Base-by-base conservation (phyloP, 108 stramenopile species). In the Skeletonema tropicum region DNA sequence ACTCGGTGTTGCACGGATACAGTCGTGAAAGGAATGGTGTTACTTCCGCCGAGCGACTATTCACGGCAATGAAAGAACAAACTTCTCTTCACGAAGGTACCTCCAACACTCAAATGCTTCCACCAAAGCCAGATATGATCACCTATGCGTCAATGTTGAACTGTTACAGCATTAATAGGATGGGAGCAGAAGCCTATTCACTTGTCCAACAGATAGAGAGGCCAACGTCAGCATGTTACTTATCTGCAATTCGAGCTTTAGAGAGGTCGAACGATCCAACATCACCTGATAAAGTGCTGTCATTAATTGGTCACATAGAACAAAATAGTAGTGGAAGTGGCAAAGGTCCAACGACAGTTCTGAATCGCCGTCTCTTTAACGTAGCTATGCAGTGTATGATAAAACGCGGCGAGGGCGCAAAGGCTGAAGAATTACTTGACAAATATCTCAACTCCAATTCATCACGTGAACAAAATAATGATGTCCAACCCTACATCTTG, bases 381-480 rank as follows among this genome's bases (percentile, higher is more conserved):
- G 41, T 60, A 17, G 72, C 79, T 41, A 64, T 80, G 48, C 57
- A 58, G 59, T 80, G 73, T 30, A 74, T 80, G 73, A 74, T 72
- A 14, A 73, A 64, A 64, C 68, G 60, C 21, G 79, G 73, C 12
- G 19, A 73, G 12, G 79, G 73, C 6, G 38, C 30, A 30, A 64
- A 68, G n/a, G 79, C 79, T 14, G 79, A 80, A 73, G 30, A 60
- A 23, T 7, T 80, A n/a, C 60, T 74, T 11, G 42, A 58, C 26
- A 69, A 65, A 59, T 68, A 45, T n/a, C 42, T 70, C 36, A 33
- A 59, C 49, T 32, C 66, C 55, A n/a, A 60, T 29, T 39, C 55
- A 25, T 60, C 78, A 48, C 33, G 21, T 31, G 48, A 35, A 1
- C 17, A 62, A 38, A 39, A 72, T 57, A 39, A 72, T 57, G 73